Base-by-base conservation (phyloP, 1,139 yeast genomes). In the Sugiyamaella japonica region DNA sequence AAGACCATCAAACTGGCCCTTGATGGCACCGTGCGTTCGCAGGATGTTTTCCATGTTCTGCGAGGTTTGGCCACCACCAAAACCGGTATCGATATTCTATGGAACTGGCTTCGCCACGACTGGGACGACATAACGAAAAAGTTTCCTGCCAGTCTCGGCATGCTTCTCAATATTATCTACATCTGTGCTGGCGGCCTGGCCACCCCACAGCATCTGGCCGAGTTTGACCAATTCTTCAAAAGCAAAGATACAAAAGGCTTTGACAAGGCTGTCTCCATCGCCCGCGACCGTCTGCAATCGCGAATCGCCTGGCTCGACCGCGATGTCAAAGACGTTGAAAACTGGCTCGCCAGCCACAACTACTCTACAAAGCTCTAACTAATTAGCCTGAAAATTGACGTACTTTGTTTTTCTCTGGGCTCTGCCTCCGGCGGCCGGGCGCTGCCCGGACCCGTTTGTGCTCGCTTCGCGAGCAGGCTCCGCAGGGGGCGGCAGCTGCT, bases 91-190 rank as follows among this genome's bases (percentile, higher is more conserved):
- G 77, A 78, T 61, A 80, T 82, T 16, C 72, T 85, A 61, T 91
- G 93, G 90, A 60, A 67, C n/a, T 91, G 97, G 96, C 68, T 85
- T 63, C 80, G 80, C 61, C 65, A 61, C n/a, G 84, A 90, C 70
- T 90, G 95, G 91, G 89, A 82, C 56, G 77, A 73, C 47, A 70
- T 91, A 59, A 73, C 74, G 62, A 77, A 81, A 67, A 75, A 79
- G 63, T 79, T 89, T 68, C 96, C 97, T 48, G 89, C 95, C n/a
- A 85, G 88, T 29, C 79, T 86, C 59, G 79, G 89, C 20, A 81
- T 90, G 85, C 77, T 91, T 62, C 86, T 93, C 43, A 76, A 85
- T 15, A 84, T 91, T 56, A 86, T 90, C 39, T 76, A 77, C 48
- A 62, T 85, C 50, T 73, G 84, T 48, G 77, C 88, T 9, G 74